Evolutionary conservation across 257 asterid genomes (phyloP), one percentile per base, ranked within the genome.

Genomic region (Coffea canephora): DNA sequence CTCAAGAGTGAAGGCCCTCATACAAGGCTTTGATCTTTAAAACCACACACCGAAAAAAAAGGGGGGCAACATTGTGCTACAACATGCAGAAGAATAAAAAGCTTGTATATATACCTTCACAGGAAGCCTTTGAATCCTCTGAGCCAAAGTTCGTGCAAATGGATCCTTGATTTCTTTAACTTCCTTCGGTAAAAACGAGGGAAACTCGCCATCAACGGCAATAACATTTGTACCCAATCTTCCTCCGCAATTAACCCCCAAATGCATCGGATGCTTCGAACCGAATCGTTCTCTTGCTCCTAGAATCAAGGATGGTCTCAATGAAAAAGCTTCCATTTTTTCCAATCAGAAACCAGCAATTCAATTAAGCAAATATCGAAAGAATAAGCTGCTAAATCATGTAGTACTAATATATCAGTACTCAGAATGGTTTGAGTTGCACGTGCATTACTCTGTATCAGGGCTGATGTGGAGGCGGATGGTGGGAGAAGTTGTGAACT

Each of bases 131-230:
- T 87, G 87, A 57, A 92, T 91, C 84, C 93, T 86, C 83, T 73
- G 89, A 64, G 96, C 97, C 86, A 92, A 81, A 71, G 73, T 84
- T 81, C 93, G 87, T 12, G 97, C 96, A 71, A 66, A 87, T 43
- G 93, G 94, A 76, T 92, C 97, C 82, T 83, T 88, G 75, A 92
- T 87, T n/a, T 86, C 76, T 77, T 84, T 70, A 69, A 92, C 88
- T 81, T 92, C 94, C 79, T 86, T 88, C 3, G 96, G 97, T 36
- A 92, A 86, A 87, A 92, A 92, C 69, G 90, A 83, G 8, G 96
- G 94, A 77, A 91, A 92, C 36, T 77, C 89, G 8, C 84, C 87
- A 50, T 54, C 82, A 5, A 52, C 45, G 15, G 43, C 86, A 25
- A 66, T 86, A 10, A 75, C 85, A 18, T 86, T 81, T 46, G 74